A percentile compares a stretch with the other conserved stretches of the same genome.
phyloP scores from a whole-genome alignment of 306 rosid genomes.

The Pueraria montana region DNA sequence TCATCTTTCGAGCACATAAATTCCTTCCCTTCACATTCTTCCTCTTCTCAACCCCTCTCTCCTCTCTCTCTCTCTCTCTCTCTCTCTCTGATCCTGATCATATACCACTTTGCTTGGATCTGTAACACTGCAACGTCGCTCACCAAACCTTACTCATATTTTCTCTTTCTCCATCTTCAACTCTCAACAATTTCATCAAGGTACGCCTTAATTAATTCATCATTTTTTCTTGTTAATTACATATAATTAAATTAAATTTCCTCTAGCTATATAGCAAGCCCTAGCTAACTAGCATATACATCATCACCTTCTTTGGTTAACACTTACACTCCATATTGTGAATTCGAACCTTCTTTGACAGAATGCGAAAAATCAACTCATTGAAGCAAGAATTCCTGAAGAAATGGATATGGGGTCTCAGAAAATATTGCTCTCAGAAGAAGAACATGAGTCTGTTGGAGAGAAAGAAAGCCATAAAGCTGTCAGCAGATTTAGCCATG shows the following conservation, averaged over 20 bases:
- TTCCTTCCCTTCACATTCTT: slow-evolving; percentile 64
- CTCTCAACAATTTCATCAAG: slow-evolving; percentile 47
- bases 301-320: neutral
- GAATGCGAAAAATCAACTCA: slow-evolving; percentile 59
- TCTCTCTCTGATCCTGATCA: slow-evolving; percentile 40
- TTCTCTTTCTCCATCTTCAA: slow-evolving; percentile 40
- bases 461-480: slow-evolving; percentile 80
- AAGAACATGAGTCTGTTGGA: slow-evolving; percentile 65
- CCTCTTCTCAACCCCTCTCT: slow-evolving; percentile 43
- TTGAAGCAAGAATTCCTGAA: slow-evolving; percentile 73
- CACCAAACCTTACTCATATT: slow-evolving; percentile 44
- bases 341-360: neutral
- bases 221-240: neutral
- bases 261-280: slow-evolving; percentile 30
- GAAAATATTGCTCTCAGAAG: slow-evolving; percentile 57
- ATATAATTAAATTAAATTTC: neutral
- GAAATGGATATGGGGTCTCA: slow-evolving; percentile 76
- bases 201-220: slow-evolving; percentile 40
- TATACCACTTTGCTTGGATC: slow-evolving; percentile 56
- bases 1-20: slow-evolving; percentile 72
- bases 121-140: slow-evolving; percentile 46
- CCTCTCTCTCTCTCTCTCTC: slow-evolving; percentile 42
- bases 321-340: neutral
- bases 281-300: slow-evolving; percentile 32
- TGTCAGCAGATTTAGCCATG: slow-evolving; percentile 84